phyloP scores from a whole-genome alignment of 768 basidiomycete genomes.

The Fibroporia radiculosa region DNA sequence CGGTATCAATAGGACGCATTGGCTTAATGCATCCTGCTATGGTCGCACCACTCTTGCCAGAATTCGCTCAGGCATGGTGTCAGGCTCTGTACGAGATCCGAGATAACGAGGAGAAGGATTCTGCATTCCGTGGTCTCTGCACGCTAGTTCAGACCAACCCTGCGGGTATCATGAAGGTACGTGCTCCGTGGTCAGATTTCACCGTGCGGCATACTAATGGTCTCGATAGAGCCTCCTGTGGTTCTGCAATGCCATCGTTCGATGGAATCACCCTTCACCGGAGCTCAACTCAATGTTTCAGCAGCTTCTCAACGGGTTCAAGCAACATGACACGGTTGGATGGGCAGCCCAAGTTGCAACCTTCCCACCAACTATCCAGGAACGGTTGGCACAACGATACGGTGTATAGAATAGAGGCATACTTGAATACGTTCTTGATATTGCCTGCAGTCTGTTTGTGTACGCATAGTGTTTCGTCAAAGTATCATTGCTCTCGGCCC shows the following conservation, averaged over 20 bases:
- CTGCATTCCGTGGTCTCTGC: conserved; percentile 96
- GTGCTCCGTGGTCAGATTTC: conserved; percentile 25
- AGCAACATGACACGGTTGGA: conserved; percentile 74
- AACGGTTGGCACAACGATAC: conserved; percentile 81
- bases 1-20: conserved; percentile 94
- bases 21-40: conserved; percentile 86
- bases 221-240: conserved; percentile 73
- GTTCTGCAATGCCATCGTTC: conserved; percentile 97
- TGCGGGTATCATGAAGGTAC: conserved; percentile 83
- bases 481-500: not conserved
- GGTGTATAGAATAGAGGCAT: conserved; percentile 62
- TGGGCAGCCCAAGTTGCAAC: conserved; percentile 79
- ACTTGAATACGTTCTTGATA: not conserved
- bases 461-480: not conserved
- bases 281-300: conserved; percentile 95
- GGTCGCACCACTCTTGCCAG: conserved; percentile 82
- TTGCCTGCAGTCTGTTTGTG: not conserved
- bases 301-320: conserved; percentile 83
- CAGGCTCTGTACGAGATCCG: conserved; percentile 96
- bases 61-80: conserved; percentile 96
- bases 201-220: not conserved
- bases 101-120: conserved; percentile 99
- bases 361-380: conserved; percentile 86
- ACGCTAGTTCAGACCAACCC: conserved; percentile 94
- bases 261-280: conserved; percentile 88